These are phyloP conservation scores for Lophiotrema nucula DNA, from an alignment of 495 filamentous ascomycete genomes.

Conservation along the genomic window DNA sequence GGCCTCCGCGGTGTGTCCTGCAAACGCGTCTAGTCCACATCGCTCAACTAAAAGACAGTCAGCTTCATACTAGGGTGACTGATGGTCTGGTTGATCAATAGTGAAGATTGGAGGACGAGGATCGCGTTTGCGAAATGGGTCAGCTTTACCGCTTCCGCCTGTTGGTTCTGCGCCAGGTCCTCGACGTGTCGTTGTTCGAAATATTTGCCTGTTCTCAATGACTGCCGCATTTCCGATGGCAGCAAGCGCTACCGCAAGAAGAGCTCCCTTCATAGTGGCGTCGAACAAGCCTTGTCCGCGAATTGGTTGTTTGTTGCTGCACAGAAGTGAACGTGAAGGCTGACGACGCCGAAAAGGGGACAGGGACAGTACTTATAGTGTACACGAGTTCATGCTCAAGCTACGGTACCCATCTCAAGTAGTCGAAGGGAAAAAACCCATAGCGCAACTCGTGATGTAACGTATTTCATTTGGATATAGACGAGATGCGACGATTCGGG, in stretches of 20 bases:
- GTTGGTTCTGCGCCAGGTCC: not conserved
- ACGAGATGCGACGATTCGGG: constrained; percentile 24
- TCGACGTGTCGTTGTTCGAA: not conserved
- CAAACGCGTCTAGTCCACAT: constrained; percentile 28
- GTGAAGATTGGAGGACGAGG: not conserved
- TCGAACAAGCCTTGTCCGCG: not conserved
- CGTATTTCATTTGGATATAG: constrained; percentile 30
- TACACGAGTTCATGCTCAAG: not conserved
- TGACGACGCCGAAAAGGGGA: not conserved
- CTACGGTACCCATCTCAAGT: not conserved
- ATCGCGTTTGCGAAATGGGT: not conserved
- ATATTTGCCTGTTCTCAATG: constrained; percentile 20
- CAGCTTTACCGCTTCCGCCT: constrained; percentile 21
- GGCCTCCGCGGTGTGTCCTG: constrained; percentile 22
- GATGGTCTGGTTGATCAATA: constrained; percentile 2
- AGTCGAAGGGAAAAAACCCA: constrained; percentile 6
- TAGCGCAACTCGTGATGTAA: constrained; percentile 24
- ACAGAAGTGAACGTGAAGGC: not conserved
- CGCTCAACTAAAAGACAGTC: constrained; percentile 2
- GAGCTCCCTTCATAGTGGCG: constrained; percentile 21
- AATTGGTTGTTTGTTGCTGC: not conserved
- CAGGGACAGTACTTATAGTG: constrained; percentile 24
- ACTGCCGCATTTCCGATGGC: constrained; percentile 10
- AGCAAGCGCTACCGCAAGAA: constrained; percentile 18
- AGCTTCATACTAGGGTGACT: constrained; percentile 9